A percentile compares a stretch with the other conserved stretches of the same genome.
Conservation (phyloP, 768 basidiomycete species). For the Russula sp. region DNA sequence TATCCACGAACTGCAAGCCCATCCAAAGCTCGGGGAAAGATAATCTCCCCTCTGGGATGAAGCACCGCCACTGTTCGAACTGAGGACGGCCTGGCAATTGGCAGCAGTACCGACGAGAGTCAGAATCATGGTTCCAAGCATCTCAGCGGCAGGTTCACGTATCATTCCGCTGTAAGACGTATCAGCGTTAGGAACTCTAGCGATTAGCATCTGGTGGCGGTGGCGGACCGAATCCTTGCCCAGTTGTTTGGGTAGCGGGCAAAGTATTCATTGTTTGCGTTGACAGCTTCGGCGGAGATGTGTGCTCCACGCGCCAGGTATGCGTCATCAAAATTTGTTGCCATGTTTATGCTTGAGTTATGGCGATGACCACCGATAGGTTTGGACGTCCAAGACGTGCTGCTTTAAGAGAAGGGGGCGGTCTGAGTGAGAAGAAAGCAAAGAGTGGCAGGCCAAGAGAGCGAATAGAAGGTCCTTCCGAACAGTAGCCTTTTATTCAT, state of each 20-base stretch:
- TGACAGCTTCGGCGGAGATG: not conserved
- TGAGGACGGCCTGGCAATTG: slow-evolving; percentile 23
- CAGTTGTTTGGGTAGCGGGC: slow-evolving; percentile 17
- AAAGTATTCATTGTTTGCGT: slow-evolving; percentile 6
- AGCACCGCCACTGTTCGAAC: slow-evolving; percentile 17
- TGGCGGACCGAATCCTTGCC: slow-evolving; percentile 11
- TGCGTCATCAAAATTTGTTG: not conserved
- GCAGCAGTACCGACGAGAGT: slow-evolving; percentile 24
- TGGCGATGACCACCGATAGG: not conserved
- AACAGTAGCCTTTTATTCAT: not conserved
- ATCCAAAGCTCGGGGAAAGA: slow-evolving; percentile 23
- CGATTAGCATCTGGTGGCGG: not conserved
- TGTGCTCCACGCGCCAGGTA: not conserved
- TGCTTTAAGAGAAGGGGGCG: not conserved
- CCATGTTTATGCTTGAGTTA: not conserved
- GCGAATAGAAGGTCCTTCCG: not conserved
- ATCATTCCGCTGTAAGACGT: not conserved
- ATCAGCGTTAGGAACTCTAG: not conserved
- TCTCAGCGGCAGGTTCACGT: slow-evolving; percentile 22
- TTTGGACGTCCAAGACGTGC: not conserved
- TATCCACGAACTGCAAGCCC: slow-evolving; percentile 24
- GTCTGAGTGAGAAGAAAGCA: not conserved
- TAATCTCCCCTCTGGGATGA: slow-evolving; percentile 25
- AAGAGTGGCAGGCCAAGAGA: not conserved
- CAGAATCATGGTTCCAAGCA: slow-evolving; percentile 28